These are phyloP conservation scores for Podila horticola DNA, from an alignment of 192 early-diverging fungal genomes.

Conservation along the genomic window DNA sequence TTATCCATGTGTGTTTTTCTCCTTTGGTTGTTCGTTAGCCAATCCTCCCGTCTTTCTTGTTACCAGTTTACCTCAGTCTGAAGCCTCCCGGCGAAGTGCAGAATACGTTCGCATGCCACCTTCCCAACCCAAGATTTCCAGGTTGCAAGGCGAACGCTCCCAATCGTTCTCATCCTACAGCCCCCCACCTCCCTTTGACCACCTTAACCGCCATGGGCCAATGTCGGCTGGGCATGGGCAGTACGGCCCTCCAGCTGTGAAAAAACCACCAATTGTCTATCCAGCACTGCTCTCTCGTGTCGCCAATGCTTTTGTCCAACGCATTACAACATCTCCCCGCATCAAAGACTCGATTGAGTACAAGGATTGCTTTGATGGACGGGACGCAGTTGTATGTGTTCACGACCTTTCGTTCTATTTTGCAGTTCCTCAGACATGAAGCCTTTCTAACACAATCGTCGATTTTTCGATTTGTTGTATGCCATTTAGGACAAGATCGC, in stretches of 20 bases:
- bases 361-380: conserved; percentile 85
- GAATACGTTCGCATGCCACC: conserved; percentile 37
- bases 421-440: neutral
- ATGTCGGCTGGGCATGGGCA: conserved; percentile 18
- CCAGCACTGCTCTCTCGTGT: conserved; percentile 79
- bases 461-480: conserved; percentile 3
- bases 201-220: conserved; percentile 18
- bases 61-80: conserved; percentile 33
- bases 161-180: conserved; percentile 41
- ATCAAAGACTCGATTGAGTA: conserved; percentile 86
- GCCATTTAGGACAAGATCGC: conserved; percentile 75
- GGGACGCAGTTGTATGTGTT: conserved; percentile 82
- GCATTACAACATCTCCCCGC: conserved; percentile 68
- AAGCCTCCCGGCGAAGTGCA: conserved; percentile 43
- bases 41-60: conserved; percentile 48
- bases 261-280: conserved; percentile 67
- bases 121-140: conserved; percentile 33
- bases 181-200: conserved; percentile 23
- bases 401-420: neutral
- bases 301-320: conserved; percentile 68
- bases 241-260: conserved; percentile 23
- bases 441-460: too few relatives aligned
- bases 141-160: conserved; percentile 39
- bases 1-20: too few relatives aligned
- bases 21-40: conserved; percentile 3